These are phyloP conservation scores for Chlorencoelia australis DNA, from an alignment of 2,329 filamentous ascomycete genomes.

Conservation along the genomic window DNA sequence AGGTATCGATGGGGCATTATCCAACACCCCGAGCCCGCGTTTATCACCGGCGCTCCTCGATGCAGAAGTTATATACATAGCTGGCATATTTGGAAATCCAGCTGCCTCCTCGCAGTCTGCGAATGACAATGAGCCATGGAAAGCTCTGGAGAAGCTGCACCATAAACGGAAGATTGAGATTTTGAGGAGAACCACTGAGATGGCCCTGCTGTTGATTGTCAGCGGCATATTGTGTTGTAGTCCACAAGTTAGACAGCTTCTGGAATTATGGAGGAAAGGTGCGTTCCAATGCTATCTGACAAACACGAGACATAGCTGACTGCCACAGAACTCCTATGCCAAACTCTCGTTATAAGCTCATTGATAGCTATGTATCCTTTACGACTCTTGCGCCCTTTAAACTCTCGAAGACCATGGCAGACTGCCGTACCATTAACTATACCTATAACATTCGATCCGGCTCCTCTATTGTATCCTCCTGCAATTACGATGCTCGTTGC, in stretches of 20 bases:
- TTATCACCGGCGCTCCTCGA: constrained; percentile 39
- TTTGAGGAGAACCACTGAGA: constrained; percentile 42
- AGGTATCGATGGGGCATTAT: constrained; percentile 44
- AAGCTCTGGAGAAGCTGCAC: constrained; percentile 29
- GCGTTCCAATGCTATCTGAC: constrained; percentile 14
- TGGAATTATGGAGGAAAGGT: constrained; percentile 42
- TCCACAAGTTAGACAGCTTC: constrained; percentile 34
- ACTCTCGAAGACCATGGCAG: constrained; percentile 16
- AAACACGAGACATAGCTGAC: constrained; percentile 13
- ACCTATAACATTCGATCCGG: constrained; percentile 77
- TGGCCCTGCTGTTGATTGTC: constrained; percentile 40
- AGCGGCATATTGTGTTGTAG: constrained; percentile 37
- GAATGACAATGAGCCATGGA: constrained; percentile 15
- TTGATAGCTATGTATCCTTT: constrained; percentile 49
- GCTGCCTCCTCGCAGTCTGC: constrained; percentile 1
- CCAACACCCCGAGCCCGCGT: constrained; percentile 45
- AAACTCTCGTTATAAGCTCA: constrained; percentile 25
- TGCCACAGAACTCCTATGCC: constrained; percentile 22
- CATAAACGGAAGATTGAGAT: constrained; percentile 38
- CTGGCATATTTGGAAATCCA: constrained; percentile 7
- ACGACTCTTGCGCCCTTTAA: constrained; percentile 40
- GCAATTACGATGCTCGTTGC: constrained; percentile 68
- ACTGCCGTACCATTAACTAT: constrained; percentile 35
- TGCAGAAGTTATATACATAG: constrained; percentile 21
- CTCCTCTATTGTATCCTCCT: constrained; percentile 79